A percentile compares a stretch with the other conserved stretches of the same genome.
phyloP scores from a whole-genome alignment of 371 early-diverging fungal species.

The Parasitella parasitica region DNA sequence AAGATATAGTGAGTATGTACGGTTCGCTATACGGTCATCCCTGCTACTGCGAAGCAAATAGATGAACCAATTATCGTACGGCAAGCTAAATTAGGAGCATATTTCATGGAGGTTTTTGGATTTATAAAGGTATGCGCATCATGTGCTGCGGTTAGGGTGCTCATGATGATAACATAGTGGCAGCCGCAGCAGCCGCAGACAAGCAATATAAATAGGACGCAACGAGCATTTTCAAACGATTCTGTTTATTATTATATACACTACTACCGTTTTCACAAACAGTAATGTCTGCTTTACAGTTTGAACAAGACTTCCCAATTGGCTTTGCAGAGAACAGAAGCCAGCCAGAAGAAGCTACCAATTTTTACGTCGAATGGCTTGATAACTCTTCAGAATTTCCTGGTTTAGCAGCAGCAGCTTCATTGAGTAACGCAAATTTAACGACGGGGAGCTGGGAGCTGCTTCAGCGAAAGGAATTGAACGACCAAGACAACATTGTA shows the following conservation, averaged over 20 bases:
- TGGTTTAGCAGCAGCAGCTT: slow-evolving; percentile 1
- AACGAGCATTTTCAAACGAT: background rate
- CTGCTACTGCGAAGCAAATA: too few species aligned
- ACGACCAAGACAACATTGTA: slow-evolving; percentile 1
- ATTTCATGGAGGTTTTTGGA: too few species aligned
- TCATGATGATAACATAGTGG: background rate
- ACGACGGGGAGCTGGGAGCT: slow-evolving; percentile 14
- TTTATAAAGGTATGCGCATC: too few species aligned
- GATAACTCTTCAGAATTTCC: slow-evolving; percentile 16
- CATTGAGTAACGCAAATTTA: background rate
- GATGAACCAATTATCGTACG: too few species aligned
- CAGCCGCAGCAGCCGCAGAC: background rate
- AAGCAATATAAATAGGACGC: background rate
- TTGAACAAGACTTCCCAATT: slow-evolving; percentile 19
- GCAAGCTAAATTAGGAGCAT: too few species aligned
- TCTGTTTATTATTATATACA: background rate
- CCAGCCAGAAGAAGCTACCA: background rate
- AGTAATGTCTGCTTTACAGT: background rate
- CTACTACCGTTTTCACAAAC: background rate
- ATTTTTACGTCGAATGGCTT: slow-evolving; percentile 15
- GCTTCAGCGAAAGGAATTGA: slow-evolving; percentile 10
- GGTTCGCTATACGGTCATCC: too few species aligned
- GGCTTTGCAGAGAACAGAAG: slow-evolving; percentile 12
- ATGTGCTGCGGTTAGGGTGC: background rate
- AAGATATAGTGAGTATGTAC: too few species aligned